Base-by-base conservation (phyloP, 768 basidiomycete genomes). In the Naematelia encephala region DNA sequence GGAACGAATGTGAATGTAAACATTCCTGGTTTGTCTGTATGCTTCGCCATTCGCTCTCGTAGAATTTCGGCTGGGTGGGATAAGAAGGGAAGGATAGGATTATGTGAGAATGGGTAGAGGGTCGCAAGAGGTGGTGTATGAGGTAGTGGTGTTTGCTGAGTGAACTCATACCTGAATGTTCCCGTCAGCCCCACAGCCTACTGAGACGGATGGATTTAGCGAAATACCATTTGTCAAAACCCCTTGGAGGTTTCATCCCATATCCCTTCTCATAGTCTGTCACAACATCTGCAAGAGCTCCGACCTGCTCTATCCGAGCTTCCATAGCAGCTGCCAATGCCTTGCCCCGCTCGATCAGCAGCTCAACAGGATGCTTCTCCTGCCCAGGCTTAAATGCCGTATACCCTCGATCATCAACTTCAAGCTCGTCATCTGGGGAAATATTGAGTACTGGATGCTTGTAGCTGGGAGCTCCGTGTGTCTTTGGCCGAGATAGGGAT, bases 1-100 rank as follows among this genome's bases (percentile, higher is more conserved):
- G 61, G 63, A n/a, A 71, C 69, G 26, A 71, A 62, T 1, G 55
- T 62, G 49, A 71, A 56, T 1, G 55, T 66, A 43, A 67, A 71
- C 22, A 66, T 60, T 4, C 50, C 56, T 16, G 54, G 62, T 28
- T 65, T 61, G 0, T 54, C 51, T n/a, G 61, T 45, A 8, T 59
- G 51, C n/a, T 57, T 60, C 19, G 55, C 56, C 5, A 68, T 57
- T 30, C 69, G 44, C 22, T 66, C 60, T 5, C 63, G 48, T 19
- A 71, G 54, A 3, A 62, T 47, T 2, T 47, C 51, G 2, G 59
- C 58, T 1, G 69, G 66, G 11, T 66, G 50, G 3, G 62, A 54
- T 4, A 68, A 56, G 49, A 59, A 68, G 14, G 63, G 51, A n/a
- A 64, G 42, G 60, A 71, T 57, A 3, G 69, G 66, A 25, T 59